Conservation (phyloP, 371 early-diverging fungal species). For the Lichtheimia corymbifera region DNA sequence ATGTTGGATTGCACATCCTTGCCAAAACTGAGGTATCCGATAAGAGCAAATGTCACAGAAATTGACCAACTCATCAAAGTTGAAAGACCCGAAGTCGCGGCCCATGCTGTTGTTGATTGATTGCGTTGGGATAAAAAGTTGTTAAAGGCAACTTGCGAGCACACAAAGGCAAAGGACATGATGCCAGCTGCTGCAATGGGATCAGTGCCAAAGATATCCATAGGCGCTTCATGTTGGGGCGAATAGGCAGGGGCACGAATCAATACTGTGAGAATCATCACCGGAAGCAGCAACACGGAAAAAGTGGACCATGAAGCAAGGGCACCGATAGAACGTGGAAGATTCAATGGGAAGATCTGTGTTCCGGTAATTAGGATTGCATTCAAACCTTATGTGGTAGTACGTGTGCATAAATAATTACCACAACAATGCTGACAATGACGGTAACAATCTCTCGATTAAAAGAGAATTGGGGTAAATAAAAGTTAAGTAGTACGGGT, state of each 20-base stretch:
- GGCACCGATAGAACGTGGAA: slow-evolving; percentile 58
- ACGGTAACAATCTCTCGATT: slow-evolving; percentile 45
- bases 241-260: slow-evolving; percentile 56
- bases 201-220: slow-evolving; percentile 47
- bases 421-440: slow-evolving; percentile 45
- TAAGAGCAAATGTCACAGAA: slow-evolving; percentile 60
- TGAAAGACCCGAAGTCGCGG: slow-evolving; percentile 45
- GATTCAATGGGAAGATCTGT: slow-evolving; percentile 52
- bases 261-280: slow-evolving; percentile 51
- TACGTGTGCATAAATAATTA: slow-evolving; percentile 21
- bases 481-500: slow-evolving; percentile 49
- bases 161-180: slow-evolving; percentile 65
- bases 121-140: slow-evolving; percentile 51
- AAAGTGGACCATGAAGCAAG: slow-evolving; percentile 55
- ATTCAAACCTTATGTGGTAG: not conserved
- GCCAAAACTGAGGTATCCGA: slow-evolving; percentile 61
- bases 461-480: slow-evolving; percentile 34
- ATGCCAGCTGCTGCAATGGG: slow-evolving; percentile 62
- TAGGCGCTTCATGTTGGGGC: slow-evolving; percentile 50
- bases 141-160: slow-evolving; percentile 58
- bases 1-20: slow-evolving; percentile 56
- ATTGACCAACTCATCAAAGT: slow-evolving; percentile 50
- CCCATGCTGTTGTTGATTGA: slow-evolving; percentile 50
- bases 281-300: slow-evolving; percentile 54
- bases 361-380: not conserved